phyloP scores from a whole-genome alignment of 2,329 filamentous ascomycete genomes.

The Botrytis galanthina region DNA sequence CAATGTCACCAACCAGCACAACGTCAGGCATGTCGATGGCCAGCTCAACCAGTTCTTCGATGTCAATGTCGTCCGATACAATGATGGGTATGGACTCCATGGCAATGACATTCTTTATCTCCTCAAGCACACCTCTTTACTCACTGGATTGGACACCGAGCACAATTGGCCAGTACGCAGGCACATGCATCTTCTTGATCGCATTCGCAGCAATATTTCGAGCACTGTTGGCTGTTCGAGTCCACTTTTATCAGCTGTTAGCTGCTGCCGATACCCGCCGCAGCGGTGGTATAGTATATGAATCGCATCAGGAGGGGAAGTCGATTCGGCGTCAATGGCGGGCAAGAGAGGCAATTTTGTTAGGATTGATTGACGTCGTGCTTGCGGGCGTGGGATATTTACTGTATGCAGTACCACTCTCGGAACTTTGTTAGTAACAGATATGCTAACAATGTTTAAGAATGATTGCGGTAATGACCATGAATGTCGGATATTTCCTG shows the following conservation, averaged over 20 bases:
- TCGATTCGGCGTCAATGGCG: background rate
- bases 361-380: background rate
- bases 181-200: background rate
- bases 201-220: background rate
- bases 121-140: background rate
- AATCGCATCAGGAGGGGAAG: background rate
- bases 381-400: background rate
- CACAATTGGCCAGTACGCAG: background rate
- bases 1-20: background rate
- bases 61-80: background rate
- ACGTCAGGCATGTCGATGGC: background rate
- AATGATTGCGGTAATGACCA: background rate
- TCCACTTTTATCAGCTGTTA: background rate
- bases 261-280: background rate
- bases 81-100: background rate
- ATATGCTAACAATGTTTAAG: background rate
- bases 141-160: background rate
- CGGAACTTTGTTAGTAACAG: background rate
- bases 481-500: background rate
- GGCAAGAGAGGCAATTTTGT: background rate
- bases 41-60: background rate
- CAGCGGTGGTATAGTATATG: background rate
- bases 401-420: background rate
- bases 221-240: background rate
- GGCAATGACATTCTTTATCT: background rate